phyloP scores from a whole-genome alignment of 2,329 filamentous ascomycete genomes.

The Chaetothyriales sp. region DNA sequence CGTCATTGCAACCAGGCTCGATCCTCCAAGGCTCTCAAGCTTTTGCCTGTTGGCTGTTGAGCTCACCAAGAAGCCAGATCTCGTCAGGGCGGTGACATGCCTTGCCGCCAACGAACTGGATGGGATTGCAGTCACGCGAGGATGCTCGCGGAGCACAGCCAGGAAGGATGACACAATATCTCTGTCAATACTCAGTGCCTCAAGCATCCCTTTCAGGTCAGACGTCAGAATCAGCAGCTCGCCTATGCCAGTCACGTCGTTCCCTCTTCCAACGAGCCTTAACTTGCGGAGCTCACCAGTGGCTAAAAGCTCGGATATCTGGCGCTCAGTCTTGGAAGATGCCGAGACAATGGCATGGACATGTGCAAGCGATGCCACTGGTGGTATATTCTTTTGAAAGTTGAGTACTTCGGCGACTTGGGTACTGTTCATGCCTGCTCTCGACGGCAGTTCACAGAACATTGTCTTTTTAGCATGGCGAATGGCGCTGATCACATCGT shows the following conservation, averaged over 20 bases:
- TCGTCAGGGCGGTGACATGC: slow-evolving; percentile 35
- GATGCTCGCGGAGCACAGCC: slow-evolving; percentile 31
- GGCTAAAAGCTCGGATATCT: slow-evolving; percentile 39
- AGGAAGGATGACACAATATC: slow-evolving; percentile 11
- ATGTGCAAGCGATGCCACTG: slow-evolving; percentile 45
- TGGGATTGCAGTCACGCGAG: slow-evolving; percentile 33
- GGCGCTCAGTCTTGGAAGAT: slow-evolving; percentile 43
- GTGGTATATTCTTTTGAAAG: slow-evolving; percentile 38
- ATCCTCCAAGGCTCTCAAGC: slow-evolving; percentile 7
- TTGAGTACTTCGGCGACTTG: slow-evolving; percentile 46
- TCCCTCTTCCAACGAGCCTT: slow-evolving; percentile 41
- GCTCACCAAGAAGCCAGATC: slow-evolving; percentile 41
- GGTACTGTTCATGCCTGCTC: slow-evolving; percentile 46
- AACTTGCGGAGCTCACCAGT: slow-evolving; percentile 39
- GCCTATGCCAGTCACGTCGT: slow-evolving; percentile 39
- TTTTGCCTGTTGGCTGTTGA: slow-evolving; percentile 22
- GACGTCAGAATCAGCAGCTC: slow-evolving; percentile 42
- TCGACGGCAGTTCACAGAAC: slow-evolving; percentile 42
- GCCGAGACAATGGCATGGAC: slow-evolving; percentile 42
- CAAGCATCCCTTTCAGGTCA: slow-evolving; percentile 36
- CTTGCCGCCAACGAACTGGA: slow-evolving; percentile 29
- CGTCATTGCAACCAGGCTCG: slow-evolving; percentile 10
- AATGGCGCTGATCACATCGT: slow-evolving; percentile 39
- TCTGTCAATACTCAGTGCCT: slow-evolving; percentile 17
- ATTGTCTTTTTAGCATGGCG: slow-evolving; percentile 36